Conservation (phyloP, 179 eudicot genomes). For the Heliamphora pulchella region DNA sequence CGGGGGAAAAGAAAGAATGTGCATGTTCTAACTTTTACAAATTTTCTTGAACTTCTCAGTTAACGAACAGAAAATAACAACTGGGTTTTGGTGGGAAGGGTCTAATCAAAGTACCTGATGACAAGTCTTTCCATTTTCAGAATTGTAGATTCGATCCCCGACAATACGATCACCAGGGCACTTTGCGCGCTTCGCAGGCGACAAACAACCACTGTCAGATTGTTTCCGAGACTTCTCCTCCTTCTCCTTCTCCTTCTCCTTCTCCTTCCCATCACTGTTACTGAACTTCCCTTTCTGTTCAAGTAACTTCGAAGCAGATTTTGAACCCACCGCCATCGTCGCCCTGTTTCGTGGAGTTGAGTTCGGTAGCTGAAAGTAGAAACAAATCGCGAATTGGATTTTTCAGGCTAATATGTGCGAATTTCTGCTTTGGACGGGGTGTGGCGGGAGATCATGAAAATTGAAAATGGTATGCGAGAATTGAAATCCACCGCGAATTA, state of each 20-base stretch:
- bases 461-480: conserved; percentile 13
- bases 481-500: background rate
- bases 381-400: background rate
- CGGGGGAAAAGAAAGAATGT: background rate
- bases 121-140: conserved; percentile 28
- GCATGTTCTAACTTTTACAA: background rate
- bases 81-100: background rate
- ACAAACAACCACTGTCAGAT: background rate
- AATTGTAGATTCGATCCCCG: conserved; percentile 44
- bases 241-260: conserved; percentile 10
- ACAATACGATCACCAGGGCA: conserved; percentile 30
- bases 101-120: conserved; percentile 24
- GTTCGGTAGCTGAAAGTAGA: background rate
- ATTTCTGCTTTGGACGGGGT: background rate
- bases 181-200: conserved; percentile 27
- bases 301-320: background rate
- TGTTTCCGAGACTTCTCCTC: conserved; percentile 9
- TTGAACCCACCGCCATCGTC: background rate
- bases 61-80: background rate
- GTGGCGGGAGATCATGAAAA: conserved; percentile 16
- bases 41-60: background rate
- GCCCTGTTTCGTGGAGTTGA: background rate
- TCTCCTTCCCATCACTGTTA: background rate
- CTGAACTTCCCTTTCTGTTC: conserved; percentile 12
- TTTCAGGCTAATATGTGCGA: background rate